Conservation (phyloP, 495 filamentous ascomycete genomes). For the Neurospora sp. region DNA sequence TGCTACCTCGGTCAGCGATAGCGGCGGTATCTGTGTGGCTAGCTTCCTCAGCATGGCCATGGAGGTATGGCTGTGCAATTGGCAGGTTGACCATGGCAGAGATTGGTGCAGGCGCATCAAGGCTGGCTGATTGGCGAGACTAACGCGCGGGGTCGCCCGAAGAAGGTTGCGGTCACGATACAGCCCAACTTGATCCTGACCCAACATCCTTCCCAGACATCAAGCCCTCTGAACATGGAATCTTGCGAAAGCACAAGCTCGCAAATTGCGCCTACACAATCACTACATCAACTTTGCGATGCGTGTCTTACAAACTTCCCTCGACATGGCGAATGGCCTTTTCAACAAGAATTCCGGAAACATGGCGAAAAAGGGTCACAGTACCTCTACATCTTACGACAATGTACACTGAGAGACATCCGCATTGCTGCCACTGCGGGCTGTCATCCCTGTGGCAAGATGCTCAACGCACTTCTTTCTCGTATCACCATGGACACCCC, state of each 20-base stretch:
- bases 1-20: slow-evolving; percentile 87
- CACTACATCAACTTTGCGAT: neutral
- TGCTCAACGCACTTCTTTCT: too few relatives aligned
- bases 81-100: slow-evolving; percentile 66
- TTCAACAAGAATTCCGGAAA: too few relatives aligned
- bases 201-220: too few relatives aligned
- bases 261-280: neutral
- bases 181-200: too few relatives aligned
- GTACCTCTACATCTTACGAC: neutral
- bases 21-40: slow-evolving; percentile 80
- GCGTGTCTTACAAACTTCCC: neutral
- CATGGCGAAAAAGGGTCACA: too few relatives aligned
- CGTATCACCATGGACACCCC: too few relatives aligned
- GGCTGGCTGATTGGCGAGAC: slow-evolving; percentile 11
- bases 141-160: too few relatives aligned
- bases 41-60: slow-evolving; percentile 77
- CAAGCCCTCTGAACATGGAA: neutral
- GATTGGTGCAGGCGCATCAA: slow-evolving; percentile 56
- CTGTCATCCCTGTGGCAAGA: neutral
- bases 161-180: too few relatives aligned
- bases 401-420: neutral
- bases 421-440: too few relatives aligned
- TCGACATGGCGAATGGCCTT: neutral
- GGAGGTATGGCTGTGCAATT: slow-evolving; percentile 72
- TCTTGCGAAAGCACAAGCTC: neutral